Evolutionary conservation across 2,329 filamentous ascomycete genomes (phyloP).

Genomic region (Aspergillus quadricinctus): DNA sequence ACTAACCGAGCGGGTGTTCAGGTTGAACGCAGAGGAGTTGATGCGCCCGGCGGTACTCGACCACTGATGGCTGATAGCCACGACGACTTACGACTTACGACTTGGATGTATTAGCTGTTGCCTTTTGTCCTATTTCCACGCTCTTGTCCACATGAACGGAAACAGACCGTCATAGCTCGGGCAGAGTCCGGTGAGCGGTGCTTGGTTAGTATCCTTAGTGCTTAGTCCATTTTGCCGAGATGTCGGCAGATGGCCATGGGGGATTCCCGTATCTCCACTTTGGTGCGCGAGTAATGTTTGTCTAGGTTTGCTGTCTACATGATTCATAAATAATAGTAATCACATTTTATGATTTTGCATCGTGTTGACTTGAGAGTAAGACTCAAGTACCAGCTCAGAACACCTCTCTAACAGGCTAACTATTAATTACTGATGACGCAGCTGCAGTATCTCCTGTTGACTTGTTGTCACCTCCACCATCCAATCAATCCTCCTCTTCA

Average conservation of each 20-base stretch:
- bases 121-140: not conserved
- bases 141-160: not conserved
- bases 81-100: not conserved
- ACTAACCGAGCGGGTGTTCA: constrained; percentile 50
- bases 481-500: too few relatives aligned
- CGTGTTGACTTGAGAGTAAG: too few relatives aligned
- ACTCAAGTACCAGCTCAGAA: too few relatives aligned
- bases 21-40: constrained; percentile 53
- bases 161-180: not conserved
- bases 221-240: not conserved
- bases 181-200: not conserved
- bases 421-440: too few relatives aligned
- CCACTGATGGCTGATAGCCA: too few relatives aligned
- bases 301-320: too few relatives aligned
- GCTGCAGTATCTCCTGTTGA: too few relatives aligned
- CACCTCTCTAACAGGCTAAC: too few relatives aligned
- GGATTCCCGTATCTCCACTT: not conserved
- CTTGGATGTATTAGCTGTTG: not conserved
- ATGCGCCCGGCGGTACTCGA: constrained; percentile 13
- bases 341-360: too few relatives aligned
- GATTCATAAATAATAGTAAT: too few relatives aligned
- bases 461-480: too few relatives aligned
- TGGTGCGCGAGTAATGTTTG: too few relatives aligned
- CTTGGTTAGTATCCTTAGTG: not conserved
- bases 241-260: not conserved